Conservation (phyloP, 305 asterid genomes). For the Solanum hybrid region DNA sequence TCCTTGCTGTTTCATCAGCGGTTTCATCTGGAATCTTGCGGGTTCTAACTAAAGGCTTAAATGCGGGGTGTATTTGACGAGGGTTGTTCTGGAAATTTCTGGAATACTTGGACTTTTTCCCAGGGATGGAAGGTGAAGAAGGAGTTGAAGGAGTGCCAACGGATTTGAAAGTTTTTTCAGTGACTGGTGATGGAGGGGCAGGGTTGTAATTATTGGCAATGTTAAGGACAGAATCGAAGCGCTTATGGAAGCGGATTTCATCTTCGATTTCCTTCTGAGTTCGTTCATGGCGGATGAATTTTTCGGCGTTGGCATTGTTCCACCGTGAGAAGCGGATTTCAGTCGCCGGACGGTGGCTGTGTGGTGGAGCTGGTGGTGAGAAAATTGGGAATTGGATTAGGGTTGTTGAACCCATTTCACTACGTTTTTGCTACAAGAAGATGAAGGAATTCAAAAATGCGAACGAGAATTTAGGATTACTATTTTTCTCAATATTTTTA, state of each 20-base stretch:
- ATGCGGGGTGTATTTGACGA: slow-evolving; percentile 52
- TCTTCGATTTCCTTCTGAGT: slow-evolving; percentile 70
- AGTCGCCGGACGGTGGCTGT: slow-evolving; percentile 40
- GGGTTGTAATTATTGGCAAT: slow-evolving; percentile 66
- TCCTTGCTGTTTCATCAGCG: not conserved
- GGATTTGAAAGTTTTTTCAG: slow-evolving; percentile 37
- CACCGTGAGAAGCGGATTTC: slow-evolving; percentile 85
- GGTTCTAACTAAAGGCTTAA: slow-evolving; percentile 28
- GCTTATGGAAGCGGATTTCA: slow-evolving; percentile 60
- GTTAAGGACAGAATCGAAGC: slow-evolving; percentile 58
- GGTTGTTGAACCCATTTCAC: slow-evolving; percentile 33
- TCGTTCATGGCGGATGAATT: slow-evolving; percentile 49
- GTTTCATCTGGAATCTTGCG: slow-evolving; percentile 26
- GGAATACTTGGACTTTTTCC: slow-evolving; percentile 68
- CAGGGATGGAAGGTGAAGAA: slow-evolving; percentile 77
- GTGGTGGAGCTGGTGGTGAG: slow-evolving; percentile 47
- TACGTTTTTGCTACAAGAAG: not conserved
- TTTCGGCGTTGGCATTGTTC: slow-evolving; percentile 95
- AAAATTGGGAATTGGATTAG: slow-evolving; percentile 56
- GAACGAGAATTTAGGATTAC: not conserved
- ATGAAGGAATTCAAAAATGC: not conserved
- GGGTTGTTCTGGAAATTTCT: slow-evolving; percentile 17
- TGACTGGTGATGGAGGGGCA: slow-evolving; percentile 60
- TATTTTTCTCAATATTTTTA: not conserved
- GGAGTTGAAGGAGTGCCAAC: slow-evolving; percentile 85